These are phyloP conservation scores for Trichoderma breve DNA, from an alignment of 2,329 filamentous ascomycete genomes.

Conservation along the genomic window DNA sequence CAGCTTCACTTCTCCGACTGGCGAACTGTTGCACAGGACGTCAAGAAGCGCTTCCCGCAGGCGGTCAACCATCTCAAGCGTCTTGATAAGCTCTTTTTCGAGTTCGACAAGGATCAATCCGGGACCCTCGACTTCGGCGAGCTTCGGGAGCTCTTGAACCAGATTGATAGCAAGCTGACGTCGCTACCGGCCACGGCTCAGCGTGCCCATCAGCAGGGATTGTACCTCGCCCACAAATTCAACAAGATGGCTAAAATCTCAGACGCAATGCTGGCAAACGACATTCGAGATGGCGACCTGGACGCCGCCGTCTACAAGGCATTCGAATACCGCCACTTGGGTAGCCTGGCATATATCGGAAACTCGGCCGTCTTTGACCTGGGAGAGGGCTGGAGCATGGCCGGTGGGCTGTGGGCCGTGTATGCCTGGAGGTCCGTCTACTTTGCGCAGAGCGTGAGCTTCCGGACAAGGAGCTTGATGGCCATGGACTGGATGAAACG, in stretches of 20 bases:
- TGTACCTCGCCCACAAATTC: conserved; percentile 90
- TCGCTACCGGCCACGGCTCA: conserved; percentile 93
- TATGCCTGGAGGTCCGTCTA: conserved; percentile 97
- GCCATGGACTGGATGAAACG: conserved; percentile 99
- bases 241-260: conserved; percentile 81
- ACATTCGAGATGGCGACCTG: conserved; percentile 82
- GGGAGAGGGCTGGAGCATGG: conserved; percentile 70
- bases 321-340: conserved; percentile 90
- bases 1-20: conserved; percentile 86
- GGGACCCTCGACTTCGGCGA: conserved; percentile 94
- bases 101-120: conserved; percentile 90
- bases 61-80: conserved; percentile 81
- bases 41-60: conserved; percentile 89
- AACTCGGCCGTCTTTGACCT: conserved; percentile 96
- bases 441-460: conserved; percentile 94
- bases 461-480: conserved; percentile 81
- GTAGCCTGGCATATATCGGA: conserved; percentile 89
- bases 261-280: conserved; percentile 73
- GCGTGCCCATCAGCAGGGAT: conserved; percentile 91
- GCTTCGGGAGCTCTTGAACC: conserved; percentile 78
- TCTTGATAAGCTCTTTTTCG: conserved; percentile 83
- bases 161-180: conserved; percentile 94
- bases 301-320: conserved; percentile 92
- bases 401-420: conserved; percentile 85
- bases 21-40: conserved; percentile 77